Conservation (phyloP, 768 basidiomycete species). For the Tulasnella sp. region DNA sequence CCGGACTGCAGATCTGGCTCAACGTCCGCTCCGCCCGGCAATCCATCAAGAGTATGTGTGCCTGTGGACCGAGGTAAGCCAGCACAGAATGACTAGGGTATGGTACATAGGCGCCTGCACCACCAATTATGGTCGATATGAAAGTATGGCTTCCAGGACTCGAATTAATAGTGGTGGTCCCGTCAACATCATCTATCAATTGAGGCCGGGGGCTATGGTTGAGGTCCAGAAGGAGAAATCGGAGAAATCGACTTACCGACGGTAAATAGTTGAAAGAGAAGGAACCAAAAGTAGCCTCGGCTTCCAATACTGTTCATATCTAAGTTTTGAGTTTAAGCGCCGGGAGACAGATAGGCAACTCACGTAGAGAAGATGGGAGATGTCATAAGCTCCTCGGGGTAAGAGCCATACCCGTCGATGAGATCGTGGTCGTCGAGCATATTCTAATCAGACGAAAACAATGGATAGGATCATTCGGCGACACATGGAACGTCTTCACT, state of each 20-base stretch:
- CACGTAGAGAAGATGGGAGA: slow-evolving; percentile 65
- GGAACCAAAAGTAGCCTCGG: slow-evolving; percentile 82
- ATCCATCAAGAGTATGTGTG: slow-evolving; percentile 64
- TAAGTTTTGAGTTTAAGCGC: slow-evolving; percentile 19
- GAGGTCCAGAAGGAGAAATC: neutral
- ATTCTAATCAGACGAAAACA: slow-evolving; percentile 31
- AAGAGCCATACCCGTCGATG: slow-evolving; percentile 80
- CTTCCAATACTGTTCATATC: slow-evolving; percentile 53
- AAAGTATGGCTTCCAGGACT: slow-evolving; percentile 48
- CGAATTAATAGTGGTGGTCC: slow-evolving; percentile 37
- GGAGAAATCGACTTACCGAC: slow-evolving; percentile 40
- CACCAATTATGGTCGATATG: slow-evolving; percentile 65
- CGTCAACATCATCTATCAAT: slow-evolving; percentile 56
- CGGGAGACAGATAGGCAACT: slow-evolving; percentile 21
- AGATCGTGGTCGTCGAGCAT: slow-evolving; percentile 31
- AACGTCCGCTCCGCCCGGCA: slow-evolving; percentile 81
- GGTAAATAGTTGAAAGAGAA: slow-evolving; percentile 89
- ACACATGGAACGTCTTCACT: neutral
- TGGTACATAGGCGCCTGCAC: slow-evolving; percentile 63
- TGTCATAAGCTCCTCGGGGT: slow-evolving; percentile 68
- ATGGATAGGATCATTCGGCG: neutral
- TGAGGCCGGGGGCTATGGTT: neutral
- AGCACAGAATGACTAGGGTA: slow-evolving; percentile 76
- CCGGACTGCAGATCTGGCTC: slow-evolving; percentile 63
- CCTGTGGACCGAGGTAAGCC: slow-evolving; percentile 66